Evolutionary conservation across 305 asterid genomes (phyloP).

Genomic region (Ilex paraguariensis): DNA sequence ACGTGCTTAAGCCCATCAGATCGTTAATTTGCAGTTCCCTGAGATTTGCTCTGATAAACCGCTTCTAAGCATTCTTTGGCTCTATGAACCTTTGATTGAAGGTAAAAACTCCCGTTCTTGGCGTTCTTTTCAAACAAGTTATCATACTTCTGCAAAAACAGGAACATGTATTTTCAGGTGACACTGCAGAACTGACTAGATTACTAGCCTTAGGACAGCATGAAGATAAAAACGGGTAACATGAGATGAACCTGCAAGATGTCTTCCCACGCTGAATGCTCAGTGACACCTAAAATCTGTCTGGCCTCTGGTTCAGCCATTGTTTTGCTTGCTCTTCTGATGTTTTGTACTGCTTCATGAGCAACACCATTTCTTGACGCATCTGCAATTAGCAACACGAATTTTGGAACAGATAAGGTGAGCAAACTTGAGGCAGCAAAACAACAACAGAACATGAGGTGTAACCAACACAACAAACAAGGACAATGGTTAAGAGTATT

Average conservation of each 20-base stretch:
- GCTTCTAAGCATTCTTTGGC: too few relatives aligned
- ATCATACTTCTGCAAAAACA: not conserved
- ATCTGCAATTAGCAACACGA: not conserved
- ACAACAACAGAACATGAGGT: not conserved
- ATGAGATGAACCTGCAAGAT: not conserved
- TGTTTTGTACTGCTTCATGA: constrained; percentile 19
- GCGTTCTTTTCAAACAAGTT: not conserved
- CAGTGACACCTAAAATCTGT: not conserved
- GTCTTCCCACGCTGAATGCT: not conserved
- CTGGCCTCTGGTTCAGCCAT: not conserved
- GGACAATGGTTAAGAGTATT: too few relatives aligned
- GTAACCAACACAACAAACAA: not conserved
- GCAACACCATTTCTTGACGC: constrained; percentile 22
- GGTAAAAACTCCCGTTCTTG: not conserved
- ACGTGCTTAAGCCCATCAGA: too few relatives aligned
- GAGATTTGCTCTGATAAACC: too few relatives aligned
- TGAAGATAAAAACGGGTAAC: too few relatives aligned
- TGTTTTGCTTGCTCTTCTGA: constrained; percentile 16
- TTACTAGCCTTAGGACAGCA: too few relatives aligned
- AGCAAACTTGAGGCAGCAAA: too few relatives aligned
- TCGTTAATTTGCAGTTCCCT: too few relatives aligned
- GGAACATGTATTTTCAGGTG: not conserved
- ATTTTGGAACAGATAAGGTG: too few relatives aligned
- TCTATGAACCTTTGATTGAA: too few relatives aligned
- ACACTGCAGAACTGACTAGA: not conserved